Conservation (phyloP, 805 yeast genomes). For the Saturnispora gosingensis region DNA sequence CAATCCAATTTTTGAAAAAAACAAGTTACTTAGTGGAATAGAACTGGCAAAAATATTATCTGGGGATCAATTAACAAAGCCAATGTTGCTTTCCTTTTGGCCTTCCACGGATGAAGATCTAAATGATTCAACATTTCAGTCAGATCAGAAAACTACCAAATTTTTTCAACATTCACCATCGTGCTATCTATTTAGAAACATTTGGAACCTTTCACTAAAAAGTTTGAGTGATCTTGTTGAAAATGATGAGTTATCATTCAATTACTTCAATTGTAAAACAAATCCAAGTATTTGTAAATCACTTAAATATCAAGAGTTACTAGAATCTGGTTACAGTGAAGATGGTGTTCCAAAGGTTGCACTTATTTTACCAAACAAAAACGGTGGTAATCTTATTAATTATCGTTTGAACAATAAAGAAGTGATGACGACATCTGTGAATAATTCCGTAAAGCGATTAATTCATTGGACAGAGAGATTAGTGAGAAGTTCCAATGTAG, state of each 20-base stretch:
- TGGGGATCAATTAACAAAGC: constrained; percentile 36
- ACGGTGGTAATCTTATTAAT: constrained; percentile 38
- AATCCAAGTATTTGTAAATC: constrained; percentile 43
- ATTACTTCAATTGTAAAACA: constrained; percentile 51
- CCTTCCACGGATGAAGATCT: constrained; percentile 42
- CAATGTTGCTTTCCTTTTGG: constrained; percentile 57
- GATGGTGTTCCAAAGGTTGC: constrained; percentile 19
- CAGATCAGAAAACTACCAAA: constrained; percentile 26
- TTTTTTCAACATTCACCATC: constrained; percentile 37
- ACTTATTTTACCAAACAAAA: constrained; percentile 39
- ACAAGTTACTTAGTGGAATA: constrained; percentile 20
- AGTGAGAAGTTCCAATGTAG: constrained; percentile 4
- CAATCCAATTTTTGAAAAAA: constrained; percentile 15
- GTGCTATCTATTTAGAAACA: constrained; percentile 41
- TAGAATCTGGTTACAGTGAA: constrained; percentile 8
- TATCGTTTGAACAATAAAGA: constrained; percentile 20
- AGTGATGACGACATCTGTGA: not conserved
- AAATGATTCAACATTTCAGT: constrained; percentile 26
- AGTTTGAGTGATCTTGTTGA: constrained; percentile 24
- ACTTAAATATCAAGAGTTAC: constrained; percentile 35
- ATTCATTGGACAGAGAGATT: constrained; percentile 38
- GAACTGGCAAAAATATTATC: constrained; percentile 40
- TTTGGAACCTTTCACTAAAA: constrained; percentile 52
- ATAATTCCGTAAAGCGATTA: constrained; percentile 23
- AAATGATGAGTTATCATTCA: constrained; percentile 22